phyloP scores from a whole-genome alignment of 176 grass and related monocot genomes.

The Cenchrus purpureus region DNA sequence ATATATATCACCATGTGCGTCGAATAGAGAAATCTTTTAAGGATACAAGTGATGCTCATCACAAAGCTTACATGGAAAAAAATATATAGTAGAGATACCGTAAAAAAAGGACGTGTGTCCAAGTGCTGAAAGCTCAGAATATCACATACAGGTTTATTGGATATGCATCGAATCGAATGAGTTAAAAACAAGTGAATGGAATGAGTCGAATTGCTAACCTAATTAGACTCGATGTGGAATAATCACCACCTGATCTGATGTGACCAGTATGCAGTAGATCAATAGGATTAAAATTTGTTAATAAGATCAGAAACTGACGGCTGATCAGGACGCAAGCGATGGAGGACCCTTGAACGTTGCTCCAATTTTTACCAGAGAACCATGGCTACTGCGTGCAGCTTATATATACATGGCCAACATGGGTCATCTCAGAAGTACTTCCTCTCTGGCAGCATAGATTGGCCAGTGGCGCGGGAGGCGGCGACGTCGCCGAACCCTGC shows the following conservation, averaged over 20 bases:
- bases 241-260: neutral
- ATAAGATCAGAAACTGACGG: neutral
- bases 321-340: neutral
- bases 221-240: too few species aligned
- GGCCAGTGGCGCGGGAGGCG: slow-evolving; percentile 11
- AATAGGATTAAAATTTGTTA: neutral
- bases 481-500: slow-evolving; percentile 17
- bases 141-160: too few species aligned
- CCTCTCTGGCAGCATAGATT: neutral
- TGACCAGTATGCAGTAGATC: neutral
- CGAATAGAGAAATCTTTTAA: too few species aligned
- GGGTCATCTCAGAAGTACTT: neutral
- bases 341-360: neutral
- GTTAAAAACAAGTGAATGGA: too few species aligned
- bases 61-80: too few species aligned
- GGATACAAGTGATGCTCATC: too few species aligned
- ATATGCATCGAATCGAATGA: too few species aligned
- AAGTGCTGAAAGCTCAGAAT: too few species aligned
- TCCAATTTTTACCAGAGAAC: neutral
- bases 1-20: too few species aligned
- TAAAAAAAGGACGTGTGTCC: too few species aligned
- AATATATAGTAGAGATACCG: too few species aligned
- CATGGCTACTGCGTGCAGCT: neutral
- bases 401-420: neutral
- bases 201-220: too few species aligned